A percentile compares a stretch with the other conserved stretches of the same genome.
Evolutionary conservation across 805 yeast species (phyloP).

Genomic region (Lachancea lanzarotensis): DNA sequence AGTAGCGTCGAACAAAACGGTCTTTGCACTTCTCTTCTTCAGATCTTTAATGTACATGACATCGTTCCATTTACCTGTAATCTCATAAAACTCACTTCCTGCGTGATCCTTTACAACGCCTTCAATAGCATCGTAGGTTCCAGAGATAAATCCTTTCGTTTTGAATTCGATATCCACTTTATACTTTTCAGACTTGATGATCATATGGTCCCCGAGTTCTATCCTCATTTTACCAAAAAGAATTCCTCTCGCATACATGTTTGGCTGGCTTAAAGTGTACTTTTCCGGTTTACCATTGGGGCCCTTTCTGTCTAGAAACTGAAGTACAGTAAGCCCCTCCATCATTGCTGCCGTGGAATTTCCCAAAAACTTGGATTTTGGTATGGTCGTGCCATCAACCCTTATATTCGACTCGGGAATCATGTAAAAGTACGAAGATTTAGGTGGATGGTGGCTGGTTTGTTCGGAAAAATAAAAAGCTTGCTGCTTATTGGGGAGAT

Average conservation of each 20-base stretch:
- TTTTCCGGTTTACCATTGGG: conserved; percentile 49
- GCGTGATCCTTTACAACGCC: conserved; percentile 57
- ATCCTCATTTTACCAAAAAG: conserved; percentile 83
- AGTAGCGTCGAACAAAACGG: conserved; percentile 55
- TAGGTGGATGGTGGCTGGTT: conserved; percentile 98
- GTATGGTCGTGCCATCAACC: conserved; percentile 84
- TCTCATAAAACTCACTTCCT: conserved; percentile 53
- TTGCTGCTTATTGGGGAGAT: conserved; percentile 58
- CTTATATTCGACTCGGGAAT: conserved; percentile 76
- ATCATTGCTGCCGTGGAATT: conserved; percentile 95
- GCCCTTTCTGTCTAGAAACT: conserved; percentile 55
- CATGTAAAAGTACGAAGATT: conserved; percentile 84
- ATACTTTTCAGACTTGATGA: conserved; percentile 55
- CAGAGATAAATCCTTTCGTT: conserved; percentile 89
- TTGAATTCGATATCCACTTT: conserved; percentile 87
- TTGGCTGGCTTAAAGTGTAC: conserved; percentile 88
- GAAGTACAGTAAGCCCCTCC: conserved; percentile 80
- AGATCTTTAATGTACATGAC: conserved; percentile 60
- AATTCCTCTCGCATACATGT: conserved; percentile 90
- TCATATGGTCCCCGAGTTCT: conserved; percentile 89
- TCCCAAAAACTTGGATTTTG: conserved; percentile 84
- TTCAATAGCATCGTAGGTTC: conserved; percentile 82
- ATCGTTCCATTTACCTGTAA: conserved; percentile 93
- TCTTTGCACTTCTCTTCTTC: conserved; percentile 41
- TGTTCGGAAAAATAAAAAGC: conserved; percentile 91